Evolutionary conservation across 345 rosid species (phyloP).

Genomic region (Aquilaria malaccensis): DNA sequence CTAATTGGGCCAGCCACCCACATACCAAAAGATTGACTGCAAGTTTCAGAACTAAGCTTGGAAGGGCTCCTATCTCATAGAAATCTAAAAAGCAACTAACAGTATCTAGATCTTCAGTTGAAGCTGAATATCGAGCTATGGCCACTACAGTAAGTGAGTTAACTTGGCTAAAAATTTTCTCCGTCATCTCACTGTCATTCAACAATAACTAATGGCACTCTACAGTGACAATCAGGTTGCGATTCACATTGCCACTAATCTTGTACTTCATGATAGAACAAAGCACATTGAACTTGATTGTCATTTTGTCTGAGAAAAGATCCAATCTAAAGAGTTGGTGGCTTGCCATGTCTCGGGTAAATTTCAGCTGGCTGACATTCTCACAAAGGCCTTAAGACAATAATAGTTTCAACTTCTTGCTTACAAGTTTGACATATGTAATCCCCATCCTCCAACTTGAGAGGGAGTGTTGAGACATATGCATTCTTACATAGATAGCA

Average conservation of each 20-base stretch:
- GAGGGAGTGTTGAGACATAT: background rate
- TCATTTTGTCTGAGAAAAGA: background rate
- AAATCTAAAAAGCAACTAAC: background rate
- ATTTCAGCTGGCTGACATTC: background rate
- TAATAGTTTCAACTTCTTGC: background rate
- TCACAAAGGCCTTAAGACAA: background rate
- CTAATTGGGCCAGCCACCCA: background rate
- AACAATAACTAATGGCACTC: background rate
- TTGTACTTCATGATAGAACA: background rate
- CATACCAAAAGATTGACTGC: background rate
- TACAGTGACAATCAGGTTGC: background rate
- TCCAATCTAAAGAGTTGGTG: no score
- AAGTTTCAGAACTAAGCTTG: background rate
- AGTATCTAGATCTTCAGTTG: background rate
- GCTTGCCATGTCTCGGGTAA: background rate
- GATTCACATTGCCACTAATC: background rate
- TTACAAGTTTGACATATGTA: background rate
- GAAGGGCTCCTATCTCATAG: background rate
- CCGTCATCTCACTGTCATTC: background rate
- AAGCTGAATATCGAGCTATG: background rate
- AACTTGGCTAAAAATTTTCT: background rate
- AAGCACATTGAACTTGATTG: background rate
- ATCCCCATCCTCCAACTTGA: background rate
- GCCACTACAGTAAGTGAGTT: background rate
- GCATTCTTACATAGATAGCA: no score